Evolutionary conservation across 2,329 filamentous ascomycete species (phyloP).

Genomic region (Knoxdaviesia proteae): DNA sequence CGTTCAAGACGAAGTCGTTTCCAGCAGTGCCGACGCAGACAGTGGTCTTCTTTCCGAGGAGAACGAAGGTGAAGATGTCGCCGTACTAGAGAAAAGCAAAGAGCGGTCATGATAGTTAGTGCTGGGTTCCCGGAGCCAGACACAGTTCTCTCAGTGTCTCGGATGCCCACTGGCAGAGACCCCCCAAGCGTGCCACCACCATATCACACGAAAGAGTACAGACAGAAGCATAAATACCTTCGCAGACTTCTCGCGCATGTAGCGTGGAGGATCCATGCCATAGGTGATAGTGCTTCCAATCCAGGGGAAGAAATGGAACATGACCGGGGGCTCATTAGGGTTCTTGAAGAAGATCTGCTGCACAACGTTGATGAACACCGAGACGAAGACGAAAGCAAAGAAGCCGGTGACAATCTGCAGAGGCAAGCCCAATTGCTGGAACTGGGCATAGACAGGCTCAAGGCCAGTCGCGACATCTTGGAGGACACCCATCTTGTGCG

Average conservation of each 20-base stretch:
- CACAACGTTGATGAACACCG: conserved; percentile 59
- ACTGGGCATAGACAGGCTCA: conserved; percentile 25
- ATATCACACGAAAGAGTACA: not conserved
- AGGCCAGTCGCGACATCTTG: conserved; percentile 22
- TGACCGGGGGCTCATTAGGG: conserved; percentile 57
- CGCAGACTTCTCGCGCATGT: conserved; percentile 55
- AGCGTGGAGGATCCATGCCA: conserved; percentile 80
- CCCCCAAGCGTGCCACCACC: too few relatives aligned
- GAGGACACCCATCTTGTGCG: conserved; percentile 30
- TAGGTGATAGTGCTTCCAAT: conserved; percentile 85
- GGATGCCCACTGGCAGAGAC: too few relatives aligned
- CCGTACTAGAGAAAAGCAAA: conserved; percentile 43
- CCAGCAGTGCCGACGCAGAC: conserved; percentile 64
- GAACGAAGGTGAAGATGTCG: conserved; percentile 74
- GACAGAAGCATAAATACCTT: conserved; percentile 35
- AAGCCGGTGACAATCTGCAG: conserved; percentile 26
- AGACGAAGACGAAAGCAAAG: conserved; percentile 22
- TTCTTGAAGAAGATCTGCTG: conserved; percentile 65
- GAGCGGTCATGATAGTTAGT: not conserved
- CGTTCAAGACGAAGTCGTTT: conserved; percentile 83
- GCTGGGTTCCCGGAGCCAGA: not conserved
- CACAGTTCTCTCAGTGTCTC: too few relatives aligned
- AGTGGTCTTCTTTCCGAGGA: conserved; percentile 76
- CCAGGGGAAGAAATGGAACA: conserved; percentile 66
- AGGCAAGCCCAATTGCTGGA: conserved; percentile 23